Evolutionary conservation across 768 basidiomycete species (phyloP).

Genomic region (Cubamyces sp.): DNA sequence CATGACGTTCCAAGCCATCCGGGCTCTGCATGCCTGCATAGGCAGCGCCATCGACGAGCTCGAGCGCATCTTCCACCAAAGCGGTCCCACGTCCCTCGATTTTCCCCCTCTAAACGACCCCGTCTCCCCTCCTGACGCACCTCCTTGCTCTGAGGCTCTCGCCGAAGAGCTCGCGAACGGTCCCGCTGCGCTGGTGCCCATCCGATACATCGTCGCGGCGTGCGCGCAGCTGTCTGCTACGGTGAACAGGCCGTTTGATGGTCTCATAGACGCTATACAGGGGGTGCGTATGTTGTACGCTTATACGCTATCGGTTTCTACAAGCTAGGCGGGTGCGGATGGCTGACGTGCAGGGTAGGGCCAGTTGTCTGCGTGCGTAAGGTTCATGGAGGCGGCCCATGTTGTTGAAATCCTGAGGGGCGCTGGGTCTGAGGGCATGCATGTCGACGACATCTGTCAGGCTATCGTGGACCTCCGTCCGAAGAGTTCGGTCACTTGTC

Average conservation of each 20-base stretch:
- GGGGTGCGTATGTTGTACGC: slow-evolving; percentile 63
- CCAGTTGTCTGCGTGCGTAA: slow-evolving; percentile 68
- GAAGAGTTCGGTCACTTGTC: slow-evolving; percentile 12
- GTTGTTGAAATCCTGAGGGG: slow-evolving; percentile 65
- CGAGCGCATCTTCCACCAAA: no score
- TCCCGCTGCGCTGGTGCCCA: slow-evolving; percentile 60
- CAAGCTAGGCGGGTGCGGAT: background rate
- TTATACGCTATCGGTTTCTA: no score
- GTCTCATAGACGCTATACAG: slow-evolving; percentile 69
- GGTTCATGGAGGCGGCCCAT: slow-evolving; percentile 73
- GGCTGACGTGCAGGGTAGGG: slow-evolving; percentile 48
- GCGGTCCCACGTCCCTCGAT: no score
- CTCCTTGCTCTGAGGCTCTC: no score
- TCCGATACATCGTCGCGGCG: slow-evolving; percentile 67
- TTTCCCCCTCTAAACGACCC: no score
- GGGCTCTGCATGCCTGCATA: no score
- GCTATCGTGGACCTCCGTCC: background rate
- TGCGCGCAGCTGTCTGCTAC: slow-evolving; percentile 67
- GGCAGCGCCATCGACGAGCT: no score
- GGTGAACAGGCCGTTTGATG: slow-evolving; percentile 70
- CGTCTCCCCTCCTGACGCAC: no score
- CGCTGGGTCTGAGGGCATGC: slow-evolving; percentile 18
- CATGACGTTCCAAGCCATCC: no score
- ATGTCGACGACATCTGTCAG: background rate
- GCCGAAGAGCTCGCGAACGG: slow-evolving; percentile 42